Evolutionary conservation across 306 rosid species (phyloP).

Genomic region (Vigna nakashimae): DNA sequence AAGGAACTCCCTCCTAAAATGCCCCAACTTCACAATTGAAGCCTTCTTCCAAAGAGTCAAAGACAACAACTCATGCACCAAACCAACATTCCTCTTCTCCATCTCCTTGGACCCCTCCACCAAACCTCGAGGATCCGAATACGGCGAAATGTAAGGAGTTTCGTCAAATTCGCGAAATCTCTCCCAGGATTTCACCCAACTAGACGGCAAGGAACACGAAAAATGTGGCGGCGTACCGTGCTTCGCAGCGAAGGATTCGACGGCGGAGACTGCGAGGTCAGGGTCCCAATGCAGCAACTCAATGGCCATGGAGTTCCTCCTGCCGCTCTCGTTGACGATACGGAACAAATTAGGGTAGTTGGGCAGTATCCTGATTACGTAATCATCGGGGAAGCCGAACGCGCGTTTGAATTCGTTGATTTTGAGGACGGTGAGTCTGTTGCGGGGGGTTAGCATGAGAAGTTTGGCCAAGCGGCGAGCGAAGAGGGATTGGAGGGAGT

Average conservation of each 20-base stretch:
- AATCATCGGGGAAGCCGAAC: slow-evolving; percentile 85
- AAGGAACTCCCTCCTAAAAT: slow-evolving; percentile 74
- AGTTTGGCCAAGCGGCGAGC: slow-evolving; percentile 66
- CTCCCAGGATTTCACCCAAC: slow-evolving; percentile 85
- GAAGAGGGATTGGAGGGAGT: slow-evolving; percentile 62
- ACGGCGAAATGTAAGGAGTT: slow-evolving; percentile 78
- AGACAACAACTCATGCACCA: slow-evolving; percentile 84
- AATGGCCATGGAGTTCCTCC: slow-evolving; percentile 74
- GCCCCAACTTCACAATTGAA: slow-evolving; percentile 79
- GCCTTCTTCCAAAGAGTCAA: slow-evolving; percentile 85
- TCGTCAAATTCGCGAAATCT: slow-evolving; percentile 65
- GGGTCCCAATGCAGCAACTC: slow-evolving; percentile 80
- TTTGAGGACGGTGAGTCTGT: slow-evolving; percentile 67
- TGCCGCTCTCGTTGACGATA: slow-evolving; percentile 64
- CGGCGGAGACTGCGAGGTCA: slow-evolving; percentile 61
- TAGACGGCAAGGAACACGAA: slow-evolving; percentile 68
- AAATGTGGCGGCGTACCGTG: slow-evolving; percentile 62
- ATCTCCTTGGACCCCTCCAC: slow-evolving; percentile 68
- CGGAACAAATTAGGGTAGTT: slow-evolving; percentile 65
- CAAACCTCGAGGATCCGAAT: slow-evolving; percentile 52
- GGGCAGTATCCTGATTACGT: slow-evolving; percentile 65
- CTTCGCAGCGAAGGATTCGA: slow-evolving; percentile 58
- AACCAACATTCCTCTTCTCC: slow-evolving; percentile 82
- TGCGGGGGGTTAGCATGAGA: slow-evolving; percentile 69
- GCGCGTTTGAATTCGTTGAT: slow-evolving; percentile 69